A percentile compares a stretch with the other conserved stretches of the same genome.
Conservation (phyloP, 2,329 filamentous ascomycete genomes). For the Colletotrichum cuscutae region DNA sequence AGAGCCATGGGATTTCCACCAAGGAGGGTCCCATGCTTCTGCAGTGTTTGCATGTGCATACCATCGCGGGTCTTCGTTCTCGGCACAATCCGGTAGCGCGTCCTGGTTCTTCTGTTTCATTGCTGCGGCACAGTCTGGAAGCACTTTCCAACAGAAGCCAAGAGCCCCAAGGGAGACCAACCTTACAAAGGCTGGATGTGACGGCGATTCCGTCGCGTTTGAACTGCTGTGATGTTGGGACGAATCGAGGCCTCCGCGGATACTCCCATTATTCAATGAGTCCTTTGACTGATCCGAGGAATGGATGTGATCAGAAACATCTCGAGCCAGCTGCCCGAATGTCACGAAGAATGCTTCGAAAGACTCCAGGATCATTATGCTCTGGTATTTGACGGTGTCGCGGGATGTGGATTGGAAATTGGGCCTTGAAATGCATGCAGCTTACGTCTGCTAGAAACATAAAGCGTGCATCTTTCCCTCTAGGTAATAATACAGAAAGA, state of each 20-base stretch:
- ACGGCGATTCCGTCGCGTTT: not conserved
- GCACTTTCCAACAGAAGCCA: not conserved
- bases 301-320: not conserved
- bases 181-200: not conserved
- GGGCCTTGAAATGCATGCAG: not conserved
- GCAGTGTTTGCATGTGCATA: not conserved
- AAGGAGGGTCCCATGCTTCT: not conserved
- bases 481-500: not conserved
- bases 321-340: too few species aligned
- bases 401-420: not conserved
- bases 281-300: not conserved
- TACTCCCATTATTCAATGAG: not conserved
- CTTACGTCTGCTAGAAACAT: too few species aligned
- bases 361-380: too few species aligned
- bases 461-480: not conserved
- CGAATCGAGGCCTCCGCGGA: not conserved
- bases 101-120: not conserved
- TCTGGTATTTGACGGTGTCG: not conserved
- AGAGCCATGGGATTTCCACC: slow-evolving; percentile 13
- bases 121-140: not conserved
- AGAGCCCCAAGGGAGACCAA: not conserved
- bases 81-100: not conserved
- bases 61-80: not conserved
- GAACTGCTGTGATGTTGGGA: not conserved
- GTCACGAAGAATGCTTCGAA: too few species aligned